Percentiles rank a stretch among this genome's conserved stretches.
phyloP scores from a whole-genome alignment of 2,329 filamentous ascomycete genomes.

The Fusarium cicatricum region DNA sequence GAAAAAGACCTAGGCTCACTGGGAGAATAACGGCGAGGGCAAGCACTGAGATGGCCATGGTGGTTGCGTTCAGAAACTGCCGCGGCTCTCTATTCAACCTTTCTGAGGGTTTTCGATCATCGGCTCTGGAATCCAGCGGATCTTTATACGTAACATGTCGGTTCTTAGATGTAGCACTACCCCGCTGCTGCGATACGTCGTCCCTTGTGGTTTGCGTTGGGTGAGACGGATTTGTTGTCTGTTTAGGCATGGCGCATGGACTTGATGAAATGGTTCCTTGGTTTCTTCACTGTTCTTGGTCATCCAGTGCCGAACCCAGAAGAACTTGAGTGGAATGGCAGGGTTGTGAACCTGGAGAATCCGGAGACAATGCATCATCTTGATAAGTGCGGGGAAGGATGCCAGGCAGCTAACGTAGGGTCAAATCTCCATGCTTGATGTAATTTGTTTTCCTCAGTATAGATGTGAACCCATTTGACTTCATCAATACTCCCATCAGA shows the following conservation, averaged over 20 bases:
- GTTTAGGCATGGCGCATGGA: not conserved
- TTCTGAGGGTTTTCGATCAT: too few relatives aligned
- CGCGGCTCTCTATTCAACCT: not conserved
- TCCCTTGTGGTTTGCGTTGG: not conserved
- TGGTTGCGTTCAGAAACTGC: not conserved
- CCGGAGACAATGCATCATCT: too few relatives aligned
- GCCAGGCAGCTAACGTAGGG: too few relatives aligned
- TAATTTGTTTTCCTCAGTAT: too few relatives aligned
- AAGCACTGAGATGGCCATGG: conserved; percentile 6
- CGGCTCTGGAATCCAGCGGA: not conserved
- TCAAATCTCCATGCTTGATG: too few relatives aligned
- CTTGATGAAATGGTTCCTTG: too few relatives aligned
- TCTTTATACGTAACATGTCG: not conserved
- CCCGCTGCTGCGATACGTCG: conserved; percentile 19
- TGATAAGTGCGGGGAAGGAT: too few relatives aligned
- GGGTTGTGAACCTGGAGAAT: too few relatives aligned
- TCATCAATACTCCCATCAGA: too few relatives aligned
- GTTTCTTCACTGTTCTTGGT: not conserved
- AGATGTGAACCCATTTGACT: too few relatives aligned
- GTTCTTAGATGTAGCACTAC: conserved; percentile 1
- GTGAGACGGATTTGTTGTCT: not conserved
- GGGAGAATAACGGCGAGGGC: conserved; percentile 6
- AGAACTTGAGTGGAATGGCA: too few relatives aligned
- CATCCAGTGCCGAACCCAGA: not conserved
- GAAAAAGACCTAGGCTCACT: not conserved